Evolutionary conservation across 2,329 filamentous ascomycete species (phyloP).

Genomic region (Byssothecium circinans): DNA sequence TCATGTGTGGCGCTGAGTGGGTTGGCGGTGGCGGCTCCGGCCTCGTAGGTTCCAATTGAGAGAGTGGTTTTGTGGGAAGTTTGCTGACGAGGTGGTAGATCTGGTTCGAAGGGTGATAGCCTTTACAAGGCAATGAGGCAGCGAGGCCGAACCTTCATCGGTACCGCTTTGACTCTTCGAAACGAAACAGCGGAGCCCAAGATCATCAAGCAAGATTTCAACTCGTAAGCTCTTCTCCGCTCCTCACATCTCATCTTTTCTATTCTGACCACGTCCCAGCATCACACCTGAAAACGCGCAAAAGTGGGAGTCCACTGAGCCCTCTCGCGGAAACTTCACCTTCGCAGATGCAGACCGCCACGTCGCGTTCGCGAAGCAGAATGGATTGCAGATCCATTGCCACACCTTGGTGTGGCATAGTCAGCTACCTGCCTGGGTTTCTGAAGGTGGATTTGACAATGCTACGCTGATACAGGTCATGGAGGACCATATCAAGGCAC

Average conservation of each 20-base stretch:
- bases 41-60: neutral
- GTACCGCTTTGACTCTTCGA: slow-evolving; percentile 30
- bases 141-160: slow-evolving; percentile 26
- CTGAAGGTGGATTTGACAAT: slow-evolving; percentile 39
- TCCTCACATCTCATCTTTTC: neutral
- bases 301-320: slow-evolving; percentile 39
- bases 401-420: slow-evolving; percentile 49
- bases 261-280: neutral
- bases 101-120: slow-evolving; percentile 11
- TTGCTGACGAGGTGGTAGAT: neutral
- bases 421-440: slow-evolving; percentile 41
- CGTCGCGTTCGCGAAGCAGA: slow-evolving; percentile 30
- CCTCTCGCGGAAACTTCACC: slow-evolving; percentile 31
- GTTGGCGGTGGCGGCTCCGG: slow-evolving; percentile 25
- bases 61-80: neutral
- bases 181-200: slow-evolving; percentile 26
- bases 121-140: slow-evolving; percentile 30
- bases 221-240: slow-evolving; percentile 16
- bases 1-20: slow-evolving; percentile 23
- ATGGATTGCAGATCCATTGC: slow-evolving; percentile 42
- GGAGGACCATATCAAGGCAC: slow-evolving; percentile 46
- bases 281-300: slow-evolving; percentile 28
- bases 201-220: slow-evolving; percentile 33
- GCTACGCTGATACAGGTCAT: slow-evolving; percentile 46
- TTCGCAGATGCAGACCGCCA: slow-evolving; percentile 32